These are phyloP conservation scores for Aciculoconidium aculeatum DNA, from an alignment of 805 yeast genomes.

Conservation along the genomic window DNA sequence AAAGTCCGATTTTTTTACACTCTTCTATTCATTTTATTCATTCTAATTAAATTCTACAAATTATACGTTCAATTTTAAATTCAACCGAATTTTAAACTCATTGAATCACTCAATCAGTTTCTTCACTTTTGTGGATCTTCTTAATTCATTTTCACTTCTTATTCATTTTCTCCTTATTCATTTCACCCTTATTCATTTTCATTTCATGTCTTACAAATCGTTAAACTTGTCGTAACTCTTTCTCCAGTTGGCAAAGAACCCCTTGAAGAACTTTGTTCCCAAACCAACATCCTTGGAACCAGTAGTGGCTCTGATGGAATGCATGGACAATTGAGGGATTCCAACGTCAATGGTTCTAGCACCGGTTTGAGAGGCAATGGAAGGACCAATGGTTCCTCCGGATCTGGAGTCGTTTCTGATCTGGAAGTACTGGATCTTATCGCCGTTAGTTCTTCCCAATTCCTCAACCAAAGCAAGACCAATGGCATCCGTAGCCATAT, in stretches of 20 bases:
- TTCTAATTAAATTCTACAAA: too few relatives aligned
- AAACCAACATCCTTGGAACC: constrained; percentile 75
- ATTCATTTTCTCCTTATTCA: not conserved
- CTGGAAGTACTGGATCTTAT: constrained; percentile 74
- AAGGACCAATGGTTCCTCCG: constrained; percentile 88
- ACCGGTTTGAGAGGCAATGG: constrained; percentile 56
- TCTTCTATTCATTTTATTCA: too few relatives aligned
- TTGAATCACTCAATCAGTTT: too few relatives aligned
- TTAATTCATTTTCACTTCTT: not conserved
- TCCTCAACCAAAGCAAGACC: constrained; percentile 68
- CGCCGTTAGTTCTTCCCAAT: constrained; percentile 59
- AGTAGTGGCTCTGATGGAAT: constrained; percentile 73
- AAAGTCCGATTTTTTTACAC: too few relatives aligned
- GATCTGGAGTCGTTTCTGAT: constrained; percentile 79
- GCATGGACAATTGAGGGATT: constrained; percentile 82
- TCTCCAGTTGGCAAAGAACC: constrained; percentile 67
- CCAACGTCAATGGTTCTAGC: constrained; percentile 78
- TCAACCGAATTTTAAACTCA: too few relatives aligned
- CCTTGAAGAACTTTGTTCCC: constrained; percentile 65
- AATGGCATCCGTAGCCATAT: constrained; percentile 76
- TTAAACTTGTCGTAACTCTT: constrained; percentile 47
- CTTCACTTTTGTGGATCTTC: not conserved
- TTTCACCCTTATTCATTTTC: too few relatives aligned
- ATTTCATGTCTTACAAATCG: constrained; percentile 33
- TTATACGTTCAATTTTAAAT: too few relatives aligned